phyloP scores from a whole-genome alignment of 768 basidiomycete species.

The Erythrobasidium yunnanense region DNA sequence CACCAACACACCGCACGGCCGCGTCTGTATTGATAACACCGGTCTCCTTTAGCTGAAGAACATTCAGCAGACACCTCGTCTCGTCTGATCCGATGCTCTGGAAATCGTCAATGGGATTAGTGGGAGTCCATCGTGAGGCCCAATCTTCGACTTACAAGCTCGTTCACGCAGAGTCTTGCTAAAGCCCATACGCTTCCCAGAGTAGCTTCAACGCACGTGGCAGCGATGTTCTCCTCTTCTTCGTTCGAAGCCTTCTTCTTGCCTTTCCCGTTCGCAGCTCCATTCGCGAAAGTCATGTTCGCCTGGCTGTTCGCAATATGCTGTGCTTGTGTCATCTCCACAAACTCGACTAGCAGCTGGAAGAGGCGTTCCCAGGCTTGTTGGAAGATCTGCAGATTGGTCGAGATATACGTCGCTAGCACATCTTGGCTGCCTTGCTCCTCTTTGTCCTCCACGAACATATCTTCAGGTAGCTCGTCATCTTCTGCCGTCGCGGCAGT shows the following conservation, averaged over 20 bases:
- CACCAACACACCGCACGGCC: constrained; percentile 39
- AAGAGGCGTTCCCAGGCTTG: constrained; percentile 16
- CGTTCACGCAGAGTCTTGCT: neutral
- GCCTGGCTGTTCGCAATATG: neutral
- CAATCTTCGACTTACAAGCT: constrained; percentile 15
- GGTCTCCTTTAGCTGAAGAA: constrained; percentile 30
- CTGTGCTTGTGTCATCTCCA: neutral
- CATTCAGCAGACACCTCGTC: constrained; percentile 35
- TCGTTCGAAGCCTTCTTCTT: neutral
- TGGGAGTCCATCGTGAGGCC: no score
- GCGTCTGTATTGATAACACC: constrained; percentile 29
- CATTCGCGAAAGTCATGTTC: neutral
- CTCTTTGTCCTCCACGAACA: constrained; percentile 37
- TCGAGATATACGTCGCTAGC: constrained; percentile 26
- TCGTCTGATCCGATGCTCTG: constrained; percentile 35
- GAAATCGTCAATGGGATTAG: neutral
- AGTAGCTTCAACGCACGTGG: constrained; percentile 8
- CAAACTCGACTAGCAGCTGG: constrained; percentile 5
- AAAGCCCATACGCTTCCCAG: constrained; percentile 8
- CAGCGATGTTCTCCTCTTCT: neutral
- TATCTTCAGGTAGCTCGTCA: neutral
- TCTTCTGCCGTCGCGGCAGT: no score
- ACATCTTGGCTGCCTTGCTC: constrained; percentile 39
- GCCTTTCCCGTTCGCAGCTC: neutral
- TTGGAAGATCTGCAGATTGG: constrained; percentile 3